These are phyloP conservation scores for Amorphotheca resinae DNA, from an alignment of 495 filamentous ascomycete genomes.

Conservation along the genomic window DNA sequence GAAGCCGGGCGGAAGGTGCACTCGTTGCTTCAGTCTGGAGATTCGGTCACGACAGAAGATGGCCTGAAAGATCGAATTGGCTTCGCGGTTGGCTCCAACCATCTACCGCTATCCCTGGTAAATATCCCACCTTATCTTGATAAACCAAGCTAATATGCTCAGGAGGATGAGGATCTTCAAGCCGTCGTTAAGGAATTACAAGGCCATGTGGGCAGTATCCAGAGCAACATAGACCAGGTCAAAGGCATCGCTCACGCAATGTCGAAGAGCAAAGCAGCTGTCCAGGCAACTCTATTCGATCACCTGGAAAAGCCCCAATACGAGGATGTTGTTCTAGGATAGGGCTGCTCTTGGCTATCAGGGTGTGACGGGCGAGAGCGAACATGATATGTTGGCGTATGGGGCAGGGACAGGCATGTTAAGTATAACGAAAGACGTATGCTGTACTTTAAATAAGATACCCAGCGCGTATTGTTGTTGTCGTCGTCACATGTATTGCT, in stretches of 20 bases:
- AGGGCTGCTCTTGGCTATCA: not conserved
- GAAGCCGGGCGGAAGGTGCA: conserved; percentile 30
- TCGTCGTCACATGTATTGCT: no score
- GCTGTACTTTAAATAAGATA: no score
- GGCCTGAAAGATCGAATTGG: conserved; percentile 20
- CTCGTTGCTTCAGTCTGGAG: conserved; percentile 14
- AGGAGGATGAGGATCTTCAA: conserved; percentile 22
- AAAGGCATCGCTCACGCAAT: conserved; percentile 40
- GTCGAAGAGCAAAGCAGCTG: conserved; percentile 34
- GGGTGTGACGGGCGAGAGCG: no score
- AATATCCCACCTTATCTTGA: not conserved
- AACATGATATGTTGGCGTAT: no score
- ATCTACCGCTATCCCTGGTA: not conserved
- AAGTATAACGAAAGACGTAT: not conserved
- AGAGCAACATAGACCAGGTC: conserved; percentile 40
- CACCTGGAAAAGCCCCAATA: conserved; percentile 16
- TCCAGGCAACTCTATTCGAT: conserved; percentile 22
- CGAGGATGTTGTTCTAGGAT: conserved; percentile 18
- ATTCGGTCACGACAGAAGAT: conserved; percentile 12
- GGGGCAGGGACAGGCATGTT: no score
- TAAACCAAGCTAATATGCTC: not conserved
- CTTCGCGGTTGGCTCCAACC: conserved; percentile 9
- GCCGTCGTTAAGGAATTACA: conserved; percentile 33
- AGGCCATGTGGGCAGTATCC: conserved; percentile 44
- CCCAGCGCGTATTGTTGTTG: no score